These are phyloP conservation scores for Quambalaria eucalypti DNA, from an alignment of 1,284 basidiomycete genomes.

Conservation along the genomic window DNA sequence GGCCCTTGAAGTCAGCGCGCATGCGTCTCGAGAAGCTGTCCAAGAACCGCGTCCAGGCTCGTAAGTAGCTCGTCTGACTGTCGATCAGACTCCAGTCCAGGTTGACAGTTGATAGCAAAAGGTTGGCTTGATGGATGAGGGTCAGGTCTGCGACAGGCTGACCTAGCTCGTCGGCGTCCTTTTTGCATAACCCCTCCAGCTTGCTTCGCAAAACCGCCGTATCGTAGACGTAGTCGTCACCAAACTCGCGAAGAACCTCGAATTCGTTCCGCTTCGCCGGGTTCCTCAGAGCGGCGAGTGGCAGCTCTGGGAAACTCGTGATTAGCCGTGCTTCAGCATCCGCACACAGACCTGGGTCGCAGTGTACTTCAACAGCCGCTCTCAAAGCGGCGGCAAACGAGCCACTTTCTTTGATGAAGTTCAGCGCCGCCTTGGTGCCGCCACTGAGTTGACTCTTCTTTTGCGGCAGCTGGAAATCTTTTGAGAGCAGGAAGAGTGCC, in stretches of 20 bases:
- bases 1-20: conserved; percentile 57
- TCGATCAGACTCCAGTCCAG: conserved; percentile 75
- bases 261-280: conserved; percentile 58
- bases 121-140: conserved; percentile 41
- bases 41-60: conserved; percentile 69
- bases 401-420: background rate
- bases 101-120: conserved; percentile 58
- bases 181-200: conserved; percentile 47
- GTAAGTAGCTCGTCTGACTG: conserved; percentile 63
- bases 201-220: conserved; percentile 30
- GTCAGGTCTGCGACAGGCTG: conserved; percentile 8
- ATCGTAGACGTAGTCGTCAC: conserved; percentile 66
- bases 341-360: conserved; percentile 63
- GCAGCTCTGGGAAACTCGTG: conserved; percentile 43
- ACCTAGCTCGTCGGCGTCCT: conserved; percentile 9
- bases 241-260: conserved; percentile 57
- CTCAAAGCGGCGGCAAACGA: conserved; percentile 52
- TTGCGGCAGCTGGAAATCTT: conserved; percentile 47
- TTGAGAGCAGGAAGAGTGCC: conserved; percentile 58
- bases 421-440: background rate
- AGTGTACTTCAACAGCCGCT: conserved; percentile 59
- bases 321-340: conserved; percentile 44
- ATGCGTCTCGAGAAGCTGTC: conserved; percentile 54
- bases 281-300: conserved; percentile 52
- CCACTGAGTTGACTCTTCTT: conserved; percentile 51